phyloP scores from a whole-genome alignment of 2,329 filamentous ascomycete genomes.

The Dactylonectria estremocensis region DNA sequence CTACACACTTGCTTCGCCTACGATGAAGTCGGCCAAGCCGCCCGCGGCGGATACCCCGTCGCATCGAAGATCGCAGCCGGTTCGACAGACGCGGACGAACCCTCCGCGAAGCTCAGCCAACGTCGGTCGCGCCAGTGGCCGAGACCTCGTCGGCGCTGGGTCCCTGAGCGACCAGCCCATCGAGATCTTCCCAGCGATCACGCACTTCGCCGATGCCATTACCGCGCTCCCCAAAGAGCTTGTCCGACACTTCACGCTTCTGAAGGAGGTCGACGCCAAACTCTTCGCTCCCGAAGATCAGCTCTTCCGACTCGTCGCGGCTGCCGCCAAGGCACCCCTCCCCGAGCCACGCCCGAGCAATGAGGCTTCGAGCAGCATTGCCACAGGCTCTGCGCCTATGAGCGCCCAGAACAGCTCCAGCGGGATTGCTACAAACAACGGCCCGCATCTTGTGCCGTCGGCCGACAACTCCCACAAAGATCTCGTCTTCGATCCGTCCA shows the following conservation, averaged over 20 bases:
- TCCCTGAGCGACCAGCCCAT: slow-evolving; percentile 70
- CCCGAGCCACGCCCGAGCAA: slow-evolving; percentile 62
- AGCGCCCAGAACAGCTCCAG: slow-evolving; percentile 66
- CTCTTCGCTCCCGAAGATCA: slow-evolving; percentile 90
- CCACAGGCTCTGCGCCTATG: slow-evolving; percentile 62
- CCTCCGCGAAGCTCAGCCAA: slow-evolving; percentile 70
- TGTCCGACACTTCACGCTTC: slow-evolving; percentile 92
- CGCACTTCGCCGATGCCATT: slow-evolving; percentile 91
- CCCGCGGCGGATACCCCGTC: slow-evolving; percentile 60
- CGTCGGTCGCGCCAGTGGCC: slow-evolving; percentile 60
- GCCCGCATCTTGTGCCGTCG: slow-evolving; percentile 56
- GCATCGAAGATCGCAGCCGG: slow-evolving; percentile 73
- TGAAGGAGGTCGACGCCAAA: slow-evolving; percentile 99
- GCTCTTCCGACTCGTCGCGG: slow-evolving; percentile 81
- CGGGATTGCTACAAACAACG: slow-evolving; percentile 56
- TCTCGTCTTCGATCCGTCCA: slow-evolving; percentile 68
- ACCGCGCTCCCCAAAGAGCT: slow-evolving; percentile 94
- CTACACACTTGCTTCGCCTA: slow-evolving; percentile 52
- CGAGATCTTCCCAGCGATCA: slow-evolving; percentile 77
- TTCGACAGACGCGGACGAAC: slow-evolving; percentile 77
- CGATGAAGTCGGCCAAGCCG: slow-evolving; percentile 71
- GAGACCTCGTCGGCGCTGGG: slow-evolving; percentile 63
- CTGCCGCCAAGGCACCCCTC: slow-evolving; percentile 68
- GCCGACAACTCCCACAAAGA: slow-evolving; percentile 61
- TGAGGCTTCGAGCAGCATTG: slow-evolving; percentile 60